These are phyloP conservation scores for Pythium oligandrum DNA, from an alignment of 352 stramenopile genomes.

Conservation along the genomic window DNA sequence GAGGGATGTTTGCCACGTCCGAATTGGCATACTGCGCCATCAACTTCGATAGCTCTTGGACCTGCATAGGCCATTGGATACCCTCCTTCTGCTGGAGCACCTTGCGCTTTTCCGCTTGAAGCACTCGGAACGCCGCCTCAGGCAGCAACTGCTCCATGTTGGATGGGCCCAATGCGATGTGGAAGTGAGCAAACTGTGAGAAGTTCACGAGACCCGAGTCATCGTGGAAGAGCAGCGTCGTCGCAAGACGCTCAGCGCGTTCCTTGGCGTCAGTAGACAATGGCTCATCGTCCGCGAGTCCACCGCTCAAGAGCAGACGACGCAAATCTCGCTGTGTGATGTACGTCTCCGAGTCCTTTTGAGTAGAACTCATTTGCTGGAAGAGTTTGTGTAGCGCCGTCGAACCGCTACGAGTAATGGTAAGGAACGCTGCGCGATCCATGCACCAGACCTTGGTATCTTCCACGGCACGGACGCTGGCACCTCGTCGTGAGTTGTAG, in stretches of 20 bases:
- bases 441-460: conserved; percentile 94
- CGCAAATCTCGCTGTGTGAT: conserved; percentile 50
- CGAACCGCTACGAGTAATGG: conserved; percentile 78
- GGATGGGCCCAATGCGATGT: conserved; percentile 68
- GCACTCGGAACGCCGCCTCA: conserved; percentile 70
- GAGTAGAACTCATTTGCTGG: conserved; percentile 44
- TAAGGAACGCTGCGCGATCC: conserved; percentile 79
- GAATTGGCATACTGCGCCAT: not conserved
- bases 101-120: conserved; percentile 28
- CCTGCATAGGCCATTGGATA: not conserved
- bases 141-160: conserved; percentile 72
- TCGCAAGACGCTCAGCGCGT: conserved; percentile 52
- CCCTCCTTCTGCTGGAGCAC: not conserved
- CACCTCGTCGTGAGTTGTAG: conserved; percentile 93
- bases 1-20: not conserved
- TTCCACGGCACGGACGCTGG: conserved; percentile 83
- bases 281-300: not conserved
- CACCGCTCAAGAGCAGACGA: conserved; percentile 38
- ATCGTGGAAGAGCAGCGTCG: conserved; percentile 71
- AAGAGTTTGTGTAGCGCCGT: conserved; percentile 75
- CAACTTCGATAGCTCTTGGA: not conserved
- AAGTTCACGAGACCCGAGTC: conserved; percentile 77
- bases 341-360: conserved; percentile 43
- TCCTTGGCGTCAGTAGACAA: conserved; percentile 15
- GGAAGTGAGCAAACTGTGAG: conserved; percentile 86